Base-by-base conservation (phyloP, 73 alveolate genomes). In the Stentor coeruleus region DNA sequence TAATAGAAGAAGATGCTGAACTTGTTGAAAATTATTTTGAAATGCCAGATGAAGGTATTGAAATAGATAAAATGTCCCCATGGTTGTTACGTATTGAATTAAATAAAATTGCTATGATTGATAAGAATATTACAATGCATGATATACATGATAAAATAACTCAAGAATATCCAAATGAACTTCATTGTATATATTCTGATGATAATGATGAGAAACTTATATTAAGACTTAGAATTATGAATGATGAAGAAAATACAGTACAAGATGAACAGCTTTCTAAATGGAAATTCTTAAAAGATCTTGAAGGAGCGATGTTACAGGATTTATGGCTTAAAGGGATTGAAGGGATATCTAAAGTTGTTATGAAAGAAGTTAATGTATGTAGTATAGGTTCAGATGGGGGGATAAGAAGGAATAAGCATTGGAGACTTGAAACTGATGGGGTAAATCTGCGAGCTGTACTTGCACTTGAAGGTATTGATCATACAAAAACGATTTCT, bases 391-490 rank as follows among this genome's bases (percentile, higher is more conserved):
- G 91, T 77, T 15, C 74, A 82, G 38, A 89, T 94, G 1, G 98
- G 96, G 35, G 88, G 74, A 66, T 82, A 77, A 76, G 84, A 82
- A 77, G 73, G 87, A 11, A 86, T 86, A 85, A 88, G 60, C 95
- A 93, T 82, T 95, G 99, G 98, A 94, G 95, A 83, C 80, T 97
- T 39, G 99, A 97, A 91, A 97, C 99, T 26, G 99, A 97, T 85
- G 99, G 99, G 31, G 97, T 93, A 35, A 94, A 91, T 42, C 87
- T 91, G 58, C 80, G 90, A 31, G 86, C 91, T 77, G 88, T 91
- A 2, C 90, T 95, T 42, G 84, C 92, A 40, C 94, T 86, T 6
- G 89, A 82, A 6, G 91, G 88, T 59, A 93, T 95, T 3, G 99
- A 95, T 83, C 87, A 82, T 55, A 87, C 87, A 38, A 87, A 90